Evolutionary conservation across 352 stramenopile species (phyloP).

Genomic region (Thraustotheca clavata): DNA sequence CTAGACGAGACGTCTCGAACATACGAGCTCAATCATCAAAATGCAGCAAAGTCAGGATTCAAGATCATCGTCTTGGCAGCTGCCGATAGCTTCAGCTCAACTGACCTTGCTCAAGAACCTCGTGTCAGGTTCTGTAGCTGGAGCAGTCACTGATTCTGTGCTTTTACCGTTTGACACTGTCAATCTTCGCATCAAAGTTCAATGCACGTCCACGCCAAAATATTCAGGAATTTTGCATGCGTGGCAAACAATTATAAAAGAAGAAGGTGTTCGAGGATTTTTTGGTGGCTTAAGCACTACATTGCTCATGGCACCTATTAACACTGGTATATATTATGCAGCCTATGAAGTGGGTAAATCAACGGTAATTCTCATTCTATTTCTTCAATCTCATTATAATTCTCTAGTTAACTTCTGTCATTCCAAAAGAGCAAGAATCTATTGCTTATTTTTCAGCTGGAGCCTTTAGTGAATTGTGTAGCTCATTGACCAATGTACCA

Average conservation of each 20-base stretch:
- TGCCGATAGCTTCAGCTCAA: neutral
- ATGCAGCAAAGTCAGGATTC: no score
- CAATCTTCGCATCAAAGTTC: slow-evolving; percentile 80
- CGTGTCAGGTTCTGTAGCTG: slow-evolving; percentile 57
- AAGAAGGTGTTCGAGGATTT: slow-evolving; percentile 66
- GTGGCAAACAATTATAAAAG: slow-evolving; percentile 50
- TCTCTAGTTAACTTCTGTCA: slow-evolving; percentile 11
- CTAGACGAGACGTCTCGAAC: no score
- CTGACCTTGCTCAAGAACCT: slow-evolving; percentile 21
- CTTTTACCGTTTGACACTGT: slow-evolving; percentile 74
- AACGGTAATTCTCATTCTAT: slow-evolving; percentile 24
- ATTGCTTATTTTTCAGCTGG: slow-evolving; percentile 65
- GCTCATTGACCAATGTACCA: slow-evolving; percentile 63
- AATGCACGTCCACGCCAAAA: slow-evolving; percentile 38
- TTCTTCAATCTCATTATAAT: neutral
- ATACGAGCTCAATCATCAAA: no score
- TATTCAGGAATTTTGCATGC: slow-evolving; percentile 58
- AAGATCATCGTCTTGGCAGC: slow-evolving; percentile 1
- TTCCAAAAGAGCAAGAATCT: slow-evolving; percentile 38
- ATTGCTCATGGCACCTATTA: slow-evolving; percentile 59
- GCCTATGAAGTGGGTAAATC: slow-evolving; percentile 70
- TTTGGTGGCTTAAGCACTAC: slow-evolving; percentile 68
- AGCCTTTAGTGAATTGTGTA: slow-evolving; percentile 52
- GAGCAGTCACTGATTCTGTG: slow-evolving; percentile 65
- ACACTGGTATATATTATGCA: slow-evolving; percentile 63